Conservation (phyloP, 2,329 filamentous ascomycete genomes). For the Exophiala sp. region DNA sequence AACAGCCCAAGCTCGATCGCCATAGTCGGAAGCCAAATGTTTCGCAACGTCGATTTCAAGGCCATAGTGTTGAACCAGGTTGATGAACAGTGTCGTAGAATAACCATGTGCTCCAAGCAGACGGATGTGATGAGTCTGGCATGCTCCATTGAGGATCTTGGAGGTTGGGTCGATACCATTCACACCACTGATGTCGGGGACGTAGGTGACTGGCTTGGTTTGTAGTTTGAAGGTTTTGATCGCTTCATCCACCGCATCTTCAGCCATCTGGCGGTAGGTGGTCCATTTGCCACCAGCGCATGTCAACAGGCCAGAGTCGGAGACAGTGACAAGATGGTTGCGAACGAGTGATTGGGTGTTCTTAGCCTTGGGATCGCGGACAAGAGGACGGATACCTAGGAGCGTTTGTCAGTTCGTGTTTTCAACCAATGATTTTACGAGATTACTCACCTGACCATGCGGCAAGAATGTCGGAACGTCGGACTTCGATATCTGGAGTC, state of each 20-base stretch:
- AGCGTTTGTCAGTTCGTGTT: background rate
- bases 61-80: slow-evolving; percentile 88
- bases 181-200: slow-evolving; percentile 25
- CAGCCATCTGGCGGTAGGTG: slow-evolving; percentile 88
- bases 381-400: slow-evolving; percentile 69
- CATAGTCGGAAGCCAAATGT: slow-evolving; percentile 82
- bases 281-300: slow-evolving; percentile 92
- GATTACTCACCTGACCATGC: slow-evolving; percentile 65
- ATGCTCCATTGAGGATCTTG: slow-evolving; percentile 57
- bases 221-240: slow-evolving; percentile 26
- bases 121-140: slow-evolving; percentile 78
- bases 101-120: slow-evolving; percentile 82
- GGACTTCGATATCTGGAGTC: slow-evolving; percentile 77
- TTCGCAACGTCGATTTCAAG: slow-evolving; percentile 88
- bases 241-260: slow-evolving; percentile 75
- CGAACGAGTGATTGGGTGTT: slow-evolving; percentile 85
- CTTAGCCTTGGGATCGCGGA: slow-evolving; percentile 78
- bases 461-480: slow-evolving; percentile 77
- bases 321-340: slow-evolving; percentile 78
- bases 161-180: slow-evolving; percentile 27
- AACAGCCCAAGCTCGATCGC: slow-evolving; percentile 88
- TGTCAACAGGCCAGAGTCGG: slow-evolving; percentile 74
- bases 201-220: slow-evolving; percentile 21
- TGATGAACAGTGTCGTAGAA: slow-evolving; percentile 89
- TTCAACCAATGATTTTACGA: background rate